Evolutionary conservation across 192 early-diverging fungal genomes (phyloP).

Genomic region (Glomus cerebriforme): DNA sequence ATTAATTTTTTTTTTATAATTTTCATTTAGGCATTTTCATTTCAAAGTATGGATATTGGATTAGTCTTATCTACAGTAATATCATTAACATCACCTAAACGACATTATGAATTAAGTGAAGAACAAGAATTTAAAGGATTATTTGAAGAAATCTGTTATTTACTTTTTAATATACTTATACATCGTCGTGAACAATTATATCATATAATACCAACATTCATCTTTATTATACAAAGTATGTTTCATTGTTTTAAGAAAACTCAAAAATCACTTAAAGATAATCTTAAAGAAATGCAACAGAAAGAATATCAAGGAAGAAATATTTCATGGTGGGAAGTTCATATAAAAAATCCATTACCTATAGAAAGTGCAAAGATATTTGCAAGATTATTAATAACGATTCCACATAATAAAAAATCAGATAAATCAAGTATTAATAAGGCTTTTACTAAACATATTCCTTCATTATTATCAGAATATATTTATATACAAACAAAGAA

Average conservation of each 20-base stretch:
- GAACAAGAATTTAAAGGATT: conserved; percentile 6
- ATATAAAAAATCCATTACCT: conserved; percentile 23
- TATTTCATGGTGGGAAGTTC: not conserved
- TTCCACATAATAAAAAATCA: conserved; percentile 38
- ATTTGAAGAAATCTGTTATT: conserved; percentile 30
- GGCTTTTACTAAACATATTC: conserved; percentile 52
- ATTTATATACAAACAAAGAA: conserved; percentile 58
- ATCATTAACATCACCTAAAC: conserved; percentile 7
- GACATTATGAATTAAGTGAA: too few species aligned
- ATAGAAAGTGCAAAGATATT: conserved; percentile 41
- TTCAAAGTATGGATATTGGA: conserved; percentile 11
- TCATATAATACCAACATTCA: conserved; percentile 53
- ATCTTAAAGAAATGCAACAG: conserved; percentile 2
- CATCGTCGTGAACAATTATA: conserved; percentile 54
- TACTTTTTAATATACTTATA: conserved; percentile 52
- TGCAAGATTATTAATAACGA: conserved; percentile 37
- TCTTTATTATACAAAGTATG: conserved; percentile 52
- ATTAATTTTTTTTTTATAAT: too few species aligned
- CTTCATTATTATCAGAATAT: conserved; percentile 56
- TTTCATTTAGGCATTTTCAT: conserved; percentile 3
- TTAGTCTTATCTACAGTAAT: conserved; percentile 13
- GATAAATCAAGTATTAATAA: conserved; percentile 21
- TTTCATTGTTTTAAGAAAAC: conserved; percentile 61
- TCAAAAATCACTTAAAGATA: conserved; percentile 38
- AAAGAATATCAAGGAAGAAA: conserved; percentile 9